Evolutionary conservation across 2,329 filamentous ascomycete species (phyloP).

Genomic region (Gliomastix tumulicola): DNA sequence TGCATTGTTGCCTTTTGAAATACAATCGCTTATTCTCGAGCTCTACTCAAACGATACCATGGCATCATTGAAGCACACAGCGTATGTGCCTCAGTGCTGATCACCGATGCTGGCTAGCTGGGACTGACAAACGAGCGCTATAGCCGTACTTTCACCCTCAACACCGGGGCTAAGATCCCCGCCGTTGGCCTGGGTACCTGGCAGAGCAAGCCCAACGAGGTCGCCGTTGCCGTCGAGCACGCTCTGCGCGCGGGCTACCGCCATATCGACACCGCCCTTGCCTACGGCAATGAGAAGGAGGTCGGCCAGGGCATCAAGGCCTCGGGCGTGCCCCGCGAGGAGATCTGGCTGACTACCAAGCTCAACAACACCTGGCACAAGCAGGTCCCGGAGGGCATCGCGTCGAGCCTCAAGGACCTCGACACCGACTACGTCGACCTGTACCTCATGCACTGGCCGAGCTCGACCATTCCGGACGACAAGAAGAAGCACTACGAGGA

Average conservation of each 20-base stretch:
- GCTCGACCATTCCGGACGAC: conserved; percentile 53
- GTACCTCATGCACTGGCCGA: conserved; percentile 69
- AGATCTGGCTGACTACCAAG: conserved; percentile 75
- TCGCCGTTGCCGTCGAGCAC: conserved; percentile 62
- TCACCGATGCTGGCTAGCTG: too few species aligned
- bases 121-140: too few species aligned
- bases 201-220: conserved; percentile 65
- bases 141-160: conserved; percentile 53
- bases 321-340: conserved; percentile 54
- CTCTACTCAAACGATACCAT: too few species aligned
- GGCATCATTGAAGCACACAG: too few species aligned
- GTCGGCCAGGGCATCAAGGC: conserved; percentile 59
- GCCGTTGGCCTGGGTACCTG: conserved; percentile 73
- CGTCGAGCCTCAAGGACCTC: conserved; percentile 52
- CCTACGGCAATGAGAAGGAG: conserved; percentile 70
- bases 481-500: conserved; percentile 63
- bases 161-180: conserved; percentile 72
- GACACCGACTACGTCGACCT: conserved; percentile 62
- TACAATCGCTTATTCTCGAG: too few species aligned
- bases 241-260: conserved; percentile 64
- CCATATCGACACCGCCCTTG: conserved; percentile 70
- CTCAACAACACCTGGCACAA: conserved; percentile 76
- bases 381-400: conserved; percentile 55
- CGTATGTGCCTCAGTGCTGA: too few species aligned
- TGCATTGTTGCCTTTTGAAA: too few species aligned